A percentile compares a stretch with the other conserved stretches of the same genome.
These are phyloP conservation scores for Tetraselmis striata DNA, from an alignment of 139 green algal species.

Conservation along the genomic window DNA sequence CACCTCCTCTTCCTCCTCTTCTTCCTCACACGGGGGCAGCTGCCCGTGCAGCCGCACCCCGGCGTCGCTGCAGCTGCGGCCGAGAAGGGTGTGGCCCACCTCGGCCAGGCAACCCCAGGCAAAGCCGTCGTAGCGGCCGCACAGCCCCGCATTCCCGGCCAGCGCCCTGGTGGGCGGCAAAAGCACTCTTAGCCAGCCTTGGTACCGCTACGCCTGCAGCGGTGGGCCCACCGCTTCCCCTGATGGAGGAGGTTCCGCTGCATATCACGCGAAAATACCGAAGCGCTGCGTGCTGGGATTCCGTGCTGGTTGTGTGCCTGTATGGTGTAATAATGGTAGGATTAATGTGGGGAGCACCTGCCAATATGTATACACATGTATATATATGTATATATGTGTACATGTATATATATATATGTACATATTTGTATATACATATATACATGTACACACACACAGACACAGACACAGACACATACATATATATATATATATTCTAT, in stretches of 20 bases:
- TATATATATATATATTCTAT: no score
- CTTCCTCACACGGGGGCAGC: neutral
- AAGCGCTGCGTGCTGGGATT: no score
- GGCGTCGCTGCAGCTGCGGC: neutral
- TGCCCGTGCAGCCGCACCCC: neutral
- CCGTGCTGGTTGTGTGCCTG: no score
- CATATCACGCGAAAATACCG: no score
- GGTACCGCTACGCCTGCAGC: no score
- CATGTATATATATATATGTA: neutral
- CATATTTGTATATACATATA: neutral
- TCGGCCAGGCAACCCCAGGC: neutral
- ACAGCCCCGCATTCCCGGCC: neutral
- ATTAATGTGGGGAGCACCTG: no score
- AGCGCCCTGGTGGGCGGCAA: neutral
- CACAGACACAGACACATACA: neutral
- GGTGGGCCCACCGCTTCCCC: no score
- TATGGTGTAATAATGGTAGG: no score
- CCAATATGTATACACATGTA: no score
- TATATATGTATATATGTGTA: no score
- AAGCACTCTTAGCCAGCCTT: no score
- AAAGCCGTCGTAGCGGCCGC: neutral
- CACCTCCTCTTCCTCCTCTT: neutral
- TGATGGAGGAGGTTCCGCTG: no score
- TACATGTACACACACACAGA: neutral
- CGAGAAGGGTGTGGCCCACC: neutral